phyloP scores from a whole-genome alignment of 106 monocot genomes.

The Platanthera guangdongensis region DNA sequence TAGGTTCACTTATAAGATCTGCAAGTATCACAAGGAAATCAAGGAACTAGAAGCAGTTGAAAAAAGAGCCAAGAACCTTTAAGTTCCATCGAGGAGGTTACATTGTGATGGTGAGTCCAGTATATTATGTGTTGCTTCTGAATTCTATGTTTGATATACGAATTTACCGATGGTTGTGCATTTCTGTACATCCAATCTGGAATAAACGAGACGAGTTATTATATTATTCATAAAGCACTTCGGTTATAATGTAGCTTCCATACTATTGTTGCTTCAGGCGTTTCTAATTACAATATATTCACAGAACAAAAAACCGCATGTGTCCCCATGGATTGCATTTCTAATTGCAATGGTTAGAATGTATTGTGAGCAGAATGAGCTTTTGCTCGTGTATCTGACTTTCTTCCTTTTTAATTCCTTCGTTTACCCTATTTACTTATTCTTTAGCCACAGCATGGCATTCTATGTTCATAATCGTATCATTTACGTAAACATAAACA shows the following conservation, averaged over 20 bases:
- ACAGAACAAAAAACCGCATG: background rate
- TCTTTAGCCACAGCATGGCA: no score
- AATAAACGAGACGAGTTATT: background rate
- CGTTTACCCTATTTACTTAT: no score
- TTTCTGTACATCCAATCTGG: background rate
- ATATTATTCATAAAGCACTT: background rate
- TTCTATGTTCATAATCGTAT: no score
- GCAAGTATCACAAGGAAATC: conserved; percentile 60
- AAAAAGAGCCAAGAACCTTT: conserved; percentile 56
- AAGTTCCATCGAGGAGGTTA: conserved; percentile 9
- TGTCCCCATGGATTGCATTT: background rate
- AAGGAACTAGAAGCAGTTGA: conserved; percentile 59
- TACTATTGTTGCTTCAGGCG: background rate
- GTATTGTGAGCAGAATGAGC: background rate
- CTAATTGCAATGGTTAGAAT: background rate
- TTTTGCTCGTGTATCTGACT: no score
- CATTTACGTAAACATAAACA: no score
- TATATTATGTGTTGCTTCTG: background rate
- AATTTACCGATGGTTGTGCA: background rate
- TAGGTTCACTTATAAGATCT: conserved; percentile 58
- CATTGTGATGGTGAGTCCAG: background rate
- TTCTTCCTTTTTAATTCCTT: no score
- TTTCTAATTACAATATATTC: background rate
- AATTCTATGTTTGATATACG: background rate
- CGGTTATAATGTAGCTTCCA: background rate